Base-by-base conservation (phyloP, 257 asterid genomes). In the Cinchona pubescens region DNA sequence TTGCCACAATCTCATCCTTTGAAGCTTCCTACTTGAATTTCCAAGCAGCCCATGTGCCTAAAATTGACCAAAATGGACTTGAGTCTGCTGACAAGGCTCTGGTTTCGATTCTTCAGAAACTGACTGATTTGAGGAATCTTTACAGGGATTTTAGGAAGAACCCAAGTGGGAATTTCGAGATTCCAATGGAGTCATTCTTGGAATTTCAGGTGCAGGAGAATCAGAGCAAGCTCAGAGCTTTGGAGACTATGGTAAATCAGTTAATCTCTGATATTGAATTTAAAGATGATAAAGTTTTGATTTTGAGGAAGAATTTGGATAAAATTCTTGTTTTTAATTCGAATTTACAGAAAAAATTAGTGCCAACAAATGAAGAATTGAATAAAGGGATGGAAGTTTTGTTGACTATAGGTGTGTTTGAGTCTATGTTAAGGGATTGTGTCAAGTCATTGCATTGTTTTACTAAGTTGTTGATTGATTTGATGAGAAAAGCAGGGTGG, bases 151-250 rank as follows among this genome's bases (percentile, higher is more conserved):
- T 86, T 71, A 75, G 76, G 85, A 81, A 43, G 7, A 77, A 78
- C 67, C 69, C 85, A 19, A 60, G 73, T 66, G 72, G 83, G 30
- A 85, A 81, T 42, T 81, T 75, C 56, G 94, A 91, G 63, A 78
- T 88, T 71, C 90, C 95, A 21, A 86, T 85, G 7, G 90, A 82
- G 74, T 86, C 97, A 2, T 88, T 84, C 76, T 74, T 82, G 84
- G 97, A 95, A 69, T 90, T 88, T 79, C 98, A 87, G 69, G 99
- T 92, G 79, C 99, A 91, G 86, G 98, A 95, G 96, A 90, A 92
- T 87, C 99, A 92, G 96, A 92, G 96, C 90, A 95, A 92, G 91
- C 97, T 95, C 71, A 89, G 99, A 85, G 87, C 86, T 75, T 73
- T 95, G 87, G 97, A 90, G 90, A 90, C 94, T 14, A 84, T 88